Conservation (phyloP, 129 eudicot species). For the Deinandra increscens region DNA sequence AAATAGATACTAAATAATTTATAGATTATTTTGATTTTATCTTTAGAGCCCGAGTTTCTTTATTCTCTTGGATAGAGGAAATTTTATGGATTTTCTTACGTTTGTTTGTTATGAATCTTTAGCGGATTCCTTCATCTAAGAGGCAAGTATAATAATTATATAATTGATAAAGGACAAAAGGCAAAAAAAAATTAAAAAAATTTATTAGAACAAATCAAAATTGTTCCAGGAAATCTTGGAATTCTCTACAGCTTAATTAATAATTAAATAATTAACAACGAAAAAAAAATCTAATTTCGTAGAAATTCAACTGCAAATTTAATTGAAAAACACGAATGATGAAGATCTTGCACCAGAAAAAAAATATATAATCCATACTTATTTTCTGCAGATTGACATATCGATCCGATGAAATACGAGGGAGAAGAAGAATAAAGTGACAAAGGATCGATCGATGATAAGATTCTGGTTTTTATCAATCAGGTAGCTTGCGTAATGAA, state of each 20-base stretch:
- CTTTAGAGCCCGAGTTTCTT: too few species aligned
- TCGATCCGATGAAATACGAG: neutral
- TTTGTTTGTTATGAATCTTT: too few species aligned
- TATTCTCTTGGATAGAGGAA: too few species aligned
- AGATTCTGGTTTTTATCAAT: too few species aligned
- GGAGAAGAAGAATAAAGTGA: too few species aligned
- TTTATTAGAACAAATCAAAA: constrained; percentile 6
- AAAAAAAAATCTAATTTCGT: neutral
- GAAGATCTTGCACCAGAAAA: constrained; percentile 8
- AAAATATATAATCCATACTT: neutral
- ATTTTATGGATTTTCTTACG: too few species aligned
- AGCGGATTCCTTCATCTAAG: too few species aligned
- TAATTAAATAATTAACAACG: neutral
- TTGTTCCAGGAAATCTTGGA: constrained; percentile 18
- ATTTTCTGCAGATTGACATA: neutral
- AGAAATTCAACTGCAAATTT: neutral
- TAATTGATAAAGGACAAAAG: constrained; percentile 1
- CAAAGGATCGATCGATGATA: too few species aligned
- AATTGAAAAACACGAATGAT: neutral
- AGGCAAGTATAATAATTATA: too few species aligned
- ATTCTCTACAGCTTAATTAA: neutral
- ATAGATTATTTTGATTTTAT: too few species aligned
- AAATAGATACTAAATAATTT: too few species aligned
- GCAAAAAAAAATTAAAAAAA: neutral
- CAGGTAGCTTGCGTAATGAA: neutral